Evolutionary conservation across 352 stramenopile species (phyloP).

Genomic region (Globisporangium ultimum): DNA sequence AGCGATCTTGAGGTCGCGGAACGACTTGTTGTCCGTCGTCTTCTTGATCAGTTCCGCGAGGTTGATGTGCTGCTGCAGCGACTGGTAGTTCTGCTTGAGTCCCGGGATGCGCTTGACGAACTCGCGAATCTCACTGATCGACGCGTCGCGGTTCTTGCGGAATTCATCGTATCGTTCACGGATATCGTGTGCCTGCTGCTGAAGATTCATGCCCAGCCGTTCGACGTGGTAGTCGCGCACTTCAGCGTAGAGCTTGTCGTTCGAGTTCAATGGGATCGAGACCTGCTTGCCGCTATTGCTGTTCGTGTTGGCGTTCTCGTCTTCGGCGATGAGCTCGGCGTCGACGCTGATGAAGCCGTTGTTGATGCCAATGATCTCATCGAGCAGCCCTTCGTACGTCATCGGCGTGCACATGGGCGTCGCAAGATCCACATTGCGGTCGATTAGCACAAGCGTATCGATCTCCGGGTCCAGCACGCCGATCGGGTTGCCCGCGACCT

Average conservation of each 20-base stretch:
- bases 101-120: slow-evolving; percentile 98
- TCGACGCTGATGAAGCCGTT: slow-evolving; percentile 86
- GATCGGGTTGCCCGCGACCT: slow-evolving; percentile 75
- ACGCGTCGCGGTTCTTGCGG: slow-evolving; percentile 94
- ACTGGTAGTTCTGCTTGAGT: slow-evolving; percentile 92
- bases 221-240: slow-evolving; percentile 97
- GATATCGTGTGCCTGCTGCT: slow-evolving; percentile 95
- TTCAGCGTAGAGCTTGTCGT: slow-evolving; percentile 94
- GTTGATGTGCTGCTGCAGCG: slow-evolving; percentile 97
- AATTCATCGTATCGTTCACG: slow-evolving; percentile 94
- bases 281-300: slow-evolving; percentile 69
- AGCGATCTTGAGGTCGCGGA: slow-evolving; percentile 93
- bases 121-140: slow-evolving; percentile 97
- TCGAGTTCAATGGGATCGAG: slow-evolving; percentile 93
- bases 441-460: slow-evolving; percentile 93
- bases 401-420: slow-evolving; percentile 95
- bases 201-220: slow-evolving; percentile 93
- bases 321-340: slow-evolving; percentile 71
- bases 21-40: slow-evolving; percentile 90
- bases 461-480: slow-evolving; percentile 85
- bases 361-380: slow-evolving; percentile 95
- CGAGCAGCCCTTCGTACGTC: slow-evolving; percentile 96
- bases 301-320: slow-evolving; percentile 28
- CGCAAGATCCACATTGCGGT: slow-evolving; percentile 94
- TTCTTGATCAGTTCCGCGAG: slow-evolving; percentile 95